phyloP scores from a whole-genome alignment of 1,139 yeast genomes.

The Trichomonascaceae sp. region DNA sequence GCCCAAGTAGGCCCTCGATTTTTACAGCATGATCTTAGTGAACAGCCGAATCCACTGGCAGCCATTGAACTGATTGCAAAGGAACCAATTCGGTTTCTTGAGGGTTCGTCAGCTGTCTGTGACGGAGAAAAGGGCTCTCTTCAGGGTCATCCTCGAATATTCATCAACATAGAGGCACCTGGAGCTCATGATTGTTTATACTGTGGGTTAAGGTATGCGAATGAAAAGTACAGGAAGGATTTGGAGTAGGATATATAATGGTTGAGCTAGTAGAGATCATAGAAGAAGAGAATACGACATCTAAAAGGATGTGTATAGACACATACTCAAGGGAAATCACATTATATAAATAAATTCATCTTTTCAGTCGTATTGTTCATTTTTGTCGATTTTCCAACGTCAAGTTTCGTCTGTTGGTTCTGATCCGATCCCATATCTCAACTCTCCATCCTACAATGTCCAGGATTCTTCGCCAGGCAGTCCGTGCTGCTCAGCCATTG shows the following conservation, averaged over 20 bases:
- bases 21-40: conserved; percentile 57
- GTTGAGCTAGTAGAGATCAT: not conserved
- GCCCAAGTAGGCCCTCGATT: conserved; percentile 63
- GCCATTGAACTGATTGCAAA: conserved; percentile 78
- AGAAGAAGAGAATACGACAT: not conserved
- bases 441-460: not conserved
- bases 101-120: conserved; percentile 66
- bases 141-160: conserved; percentile 82
- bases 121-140: conserved; percentile 74
- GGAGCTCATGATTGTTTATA: conserved; percentile 70
- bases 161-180: conserved; percentile 72
- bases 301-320: too few species aligned
- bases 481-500: conserved; percentile 54
- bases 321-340: too few species aligned
- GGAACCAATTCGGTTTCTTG: conserved; percentile 64
- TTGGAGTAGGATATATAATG: conserved; percentile 7
- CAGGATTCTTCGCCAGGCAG: conserved; percentile 2
- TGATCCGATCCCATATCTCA: not conserved
- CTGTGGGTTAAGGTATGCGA: conserved; percentile 36
- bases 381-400: too few species aligned
- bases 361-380: too few species aligned
- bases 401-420: too few species aligned
- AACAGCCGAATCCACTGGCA: conserved; percentile 75
- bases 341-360: too few species aligned
- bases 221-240: conserved; percentile 9